phyloP scores from a whole-genome alignment of 495 filamentous ascomycete genomes.

The Penicillium canescens region DNA sequence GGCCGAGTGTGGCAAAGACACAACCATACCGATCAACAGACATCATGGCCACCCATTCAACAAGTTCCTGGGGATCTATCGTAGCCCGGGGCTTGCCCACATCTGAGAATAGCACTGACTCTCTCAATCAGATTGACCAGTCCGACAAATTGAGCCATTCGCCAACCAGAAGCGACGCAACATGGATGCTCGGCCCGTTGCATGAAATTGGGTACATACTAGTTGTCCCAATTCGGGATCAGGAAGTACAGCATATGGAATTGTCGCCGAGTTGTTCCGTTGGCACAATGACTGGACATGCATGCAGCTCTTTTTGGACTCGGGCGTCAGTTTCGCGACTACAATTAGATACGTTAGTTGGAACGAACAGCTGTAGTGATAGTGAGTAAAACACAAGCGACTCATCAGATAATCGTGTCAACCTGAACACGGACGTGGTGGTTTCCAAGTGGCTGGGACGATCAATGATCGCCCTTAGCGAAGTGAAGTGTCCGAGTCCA shows the following conservation, averaged over 20 bases:
- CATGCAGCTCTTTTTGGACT: constrained; percentile 24
- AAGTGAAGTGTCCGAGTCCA: too few relatives aligned
- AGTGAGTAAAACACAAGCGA: not conserved
- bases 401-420: not conserved
- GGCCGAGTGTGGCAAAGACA: too few relatives aligned
- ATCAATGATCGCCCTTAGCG: constrained; percentile 4
- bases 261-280: constrained; percentile 11
- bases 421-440: constrained; percentile 11
- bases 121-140: not conserved
- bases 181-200: constrained; percentile 28
- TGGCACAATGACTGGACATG: constrained; percentile 10
- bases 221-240: constrained; percentile 14
- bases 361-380: constrained; percentile 4
- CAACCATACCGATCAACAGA: not conserved
- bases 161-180: not conserved
- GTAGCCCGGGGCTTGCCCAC: not conserved
- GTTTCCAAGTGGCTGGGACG: constrained; percentile 11
- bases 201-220: constrained; percentile 15
- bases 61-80: not conserved
- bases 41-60: not conserved
- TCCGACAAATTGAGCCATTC: not conserved
- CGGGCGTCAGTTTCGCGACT: not conserved
- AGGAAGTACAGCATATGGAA: constrained; percentile 12
- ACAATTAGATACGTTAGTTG: not conserved
- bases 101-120: not conserved